Percentiles rank a stretch among this genome's conserved stretches.
Evolutionary conservation across 2,329 filamentous ascomycete species (phyloP).

Genomic region (Gliomastix tumulicola): DNA sequence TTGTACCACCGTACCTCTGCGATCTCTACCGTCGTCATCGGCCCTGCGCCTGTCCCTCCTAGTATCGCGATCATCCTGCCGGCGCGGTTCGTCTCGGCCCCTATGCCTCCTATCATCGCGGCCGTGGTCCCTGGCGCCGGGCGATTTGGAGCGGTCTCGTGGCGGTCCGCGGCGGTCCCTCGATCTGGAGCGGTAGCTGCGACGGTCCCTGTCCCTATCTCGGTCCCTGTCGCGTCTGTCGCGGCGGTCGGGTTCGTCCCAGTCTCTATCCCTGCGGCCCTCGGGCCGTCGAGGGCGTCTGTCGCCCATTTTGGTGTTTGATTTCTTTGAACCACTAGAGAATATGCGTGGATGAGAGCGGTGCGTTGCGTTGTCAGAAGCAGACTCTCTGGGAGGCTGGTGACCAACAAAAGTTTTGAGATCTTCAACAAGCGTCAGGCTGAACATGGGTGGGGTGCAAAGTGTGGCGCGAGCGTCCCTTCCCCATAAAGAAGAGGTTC

Average conservation of each 20-base stretch:
- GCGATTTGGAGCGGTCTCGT: conserved; percentile 23
- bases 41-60: conserved; percentile 14
- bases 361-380: no score
- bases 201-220: conserved; percentile 20
- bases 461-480: no score
- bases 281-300: conserved; percentile 31
- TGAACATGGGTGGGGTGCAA: no score
- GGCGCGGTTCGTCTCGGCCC: conserved; percentile 26
- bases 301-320: conserved; percentile 20
- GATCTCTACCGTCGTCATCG: conserved; percentile 6
- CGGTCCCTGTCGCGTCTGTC: conserved; percentile 18
- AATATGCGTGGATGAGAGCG: no score
- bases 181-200: conserved; percentile 24
- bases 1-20: conserved; percentile 1
- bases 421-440: no score
- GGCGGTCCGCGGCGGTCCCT: conserved; percentile 18
- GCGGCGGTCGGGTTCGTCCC: conserved; percentile 46
- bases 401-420: no score
- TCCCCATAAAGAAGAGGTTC: no score
- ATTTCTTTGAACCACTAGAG: no score
- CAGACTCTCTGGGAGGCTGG: no score
- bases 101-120: conserved; percentile 19
- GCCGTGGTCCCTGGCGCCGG: conserved; percentile 21
- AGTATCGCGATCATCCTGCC: conserved; percentile 15
- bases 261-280: conserved; percentile 55